A percentile compares a stretch with the other conserved stretches of the same genome.
These are phyloP conservation scores for Leccinum imitatum DNA, from an alignment of 768 basidiomycete species.

Conservation along the genomic window DNA sequence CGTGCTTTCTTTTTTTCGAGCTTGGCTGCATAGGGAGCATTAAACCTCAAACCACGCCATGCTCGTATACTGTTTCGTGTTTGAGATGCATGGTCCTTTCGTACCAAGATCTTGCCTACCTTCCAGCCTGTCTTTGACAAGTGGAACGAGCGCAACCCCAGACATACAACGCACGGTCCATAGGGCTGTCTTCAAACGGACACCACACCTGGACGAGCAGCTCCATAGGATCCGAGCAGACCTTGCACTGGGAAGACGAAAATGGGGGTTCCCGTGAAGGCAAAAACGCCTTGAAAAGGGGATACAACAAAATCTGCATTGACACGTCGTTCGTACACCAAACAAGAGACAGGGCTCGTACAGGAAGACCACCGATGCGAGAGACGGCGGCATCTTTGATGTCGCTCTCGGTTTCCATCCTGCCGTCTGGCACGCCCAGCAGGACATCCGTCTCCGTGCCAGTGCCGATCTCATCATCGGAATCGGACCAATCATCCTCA, in stretches of 20 bases:
- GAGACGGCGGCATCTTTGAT: slow-evolving; percentile 78
- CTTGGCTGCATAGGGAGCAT: slow-evolving; percentile 73
- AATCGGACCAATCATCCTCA: slow-evolving; percentile 78
- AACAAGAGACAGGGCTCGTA: slow-evolving; percentile 56
- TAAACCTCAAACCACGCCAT: slow-evolving; percentile 74
- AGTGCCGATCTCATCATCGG: slow-evolving; percentile 59
- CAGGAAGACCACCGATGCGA: slow-evolving; percentile 87
- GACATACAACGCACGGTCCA: slow-evolving; percentile 82
- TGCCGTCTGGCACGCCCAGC: slow-evolving; percentile 79
- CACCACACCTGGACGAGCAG: slow-evolving; percentile 88
- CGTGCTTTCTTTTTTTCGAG: slow-evolving; percentile 54
- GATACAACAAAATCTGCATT: slow-evolving; percentile 47
- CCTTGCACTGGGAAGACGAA: slow-evolving; percentile 66
- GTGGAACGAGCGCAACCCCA: slow-evolving; percentile 73
- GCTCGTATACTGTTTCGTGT: slow-evolving; percentile 61
- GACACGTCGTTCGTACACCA: slow-evolving; percentile 45
- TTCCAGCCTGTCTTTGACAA: slow-evolving; percentile 77
- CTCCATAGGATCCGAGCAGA: slow-evolving; percentile 73
- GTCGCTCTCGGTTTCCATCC: slow-evolving; percentile 55
- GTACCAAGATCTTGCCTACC: slow-evolving; percentile 48
- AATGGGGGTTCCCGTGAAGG: slow-evolving; percentile 59
- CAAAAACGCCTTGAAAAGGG: slow-evolving; percentile 66
- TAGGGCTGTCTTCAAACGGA: slow-evolving; percentile 80
- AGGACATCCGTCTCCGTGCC: slow-evolving; percentile 72
- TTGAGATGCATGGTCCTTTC: slow-evolving; percentile 13